Percentiles rank a stretch among this genome's conserved stretches.
Evolutionary conservation across 495 filamentous ascomycete genomes (phyloP).

Genomic region (Tuber magnatum): DNA sequence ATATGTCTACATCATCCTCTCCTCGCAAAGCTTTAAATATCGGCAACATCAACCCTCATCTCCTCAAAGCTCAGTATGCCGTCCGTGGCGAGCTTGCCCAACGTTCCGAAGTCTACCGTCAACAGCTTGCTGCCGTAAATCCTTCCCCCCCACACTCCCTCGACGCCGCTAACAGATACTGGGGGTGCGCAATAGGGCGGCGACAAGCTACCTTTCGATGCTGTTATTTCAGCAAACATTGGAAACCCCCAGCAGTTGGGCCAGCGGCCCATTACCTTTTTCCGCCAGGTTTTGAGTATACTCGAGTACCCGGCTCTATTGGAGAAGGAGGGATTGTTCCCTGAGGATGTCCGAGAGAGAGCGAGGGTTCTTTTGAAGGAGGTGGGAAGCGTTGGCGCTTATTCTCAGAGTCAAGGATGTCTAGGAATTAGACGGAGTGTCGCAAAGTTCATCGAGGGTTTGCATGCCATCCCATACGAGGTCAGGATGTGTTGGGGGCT

Average conservation of each 20-base stretch:
- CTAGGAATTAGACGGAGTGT: slow-evolving; percentile 78
- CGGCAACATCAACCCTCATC: slow-evolving; percentile 84
- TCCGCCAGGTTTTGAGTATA: slow-evolving; percentile 91
- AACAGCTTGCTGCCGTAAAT: slow-evolving; percentile 48
- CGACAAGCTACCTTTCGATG: slow-evolving; percentile 68
- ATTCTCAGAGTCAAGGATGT: slow-evolving; percentile 87
- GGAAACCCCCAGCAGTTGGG: slow-evolving; percentile 98
- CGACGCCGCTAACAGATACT: slow-evolving; percentile 15
- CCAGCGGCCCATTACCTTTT: slow-evolving; percentile 98
- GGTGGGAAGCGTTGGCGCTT: slow-evolving; percentile 87
- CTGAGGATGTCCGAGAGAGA: slow-evolving; percentile 73
- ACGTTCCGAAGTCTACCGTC: slow-evolving; percentile 80
- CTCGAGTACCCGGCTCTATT: slow-evolving; percentile 82
- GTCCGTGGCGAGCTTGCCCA: slow-evolving; percentile 92
- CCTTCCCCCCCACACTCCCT: slow-evolving; percentile 42
- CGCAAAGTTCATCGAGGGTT: slow-evolving; percentile 83
- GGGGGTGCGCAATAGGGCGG: slow-evolving; percentile 32
- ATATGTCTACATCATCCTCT: slow-evolving; percentile 53
- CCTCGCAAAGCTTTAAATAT: slow-evolving; percentile 59
- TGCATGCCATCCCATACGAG: slow-evolving; percentile 24
- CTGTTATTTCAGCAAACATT: slow-evolving; percentile 94
- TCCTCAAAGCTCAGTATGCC: slow-evolving; percentile 83
- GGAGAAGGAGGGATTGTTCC: slow-evolving; percentile 53
- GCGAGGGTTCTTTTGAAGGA: slow-evolving; percentile 70
- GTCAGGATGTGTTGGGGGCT: slow-evolving; percentile 11